Conservation (phyloP, 768 basidiomycete species). For the Podaxis mareebaensis region DNA sequence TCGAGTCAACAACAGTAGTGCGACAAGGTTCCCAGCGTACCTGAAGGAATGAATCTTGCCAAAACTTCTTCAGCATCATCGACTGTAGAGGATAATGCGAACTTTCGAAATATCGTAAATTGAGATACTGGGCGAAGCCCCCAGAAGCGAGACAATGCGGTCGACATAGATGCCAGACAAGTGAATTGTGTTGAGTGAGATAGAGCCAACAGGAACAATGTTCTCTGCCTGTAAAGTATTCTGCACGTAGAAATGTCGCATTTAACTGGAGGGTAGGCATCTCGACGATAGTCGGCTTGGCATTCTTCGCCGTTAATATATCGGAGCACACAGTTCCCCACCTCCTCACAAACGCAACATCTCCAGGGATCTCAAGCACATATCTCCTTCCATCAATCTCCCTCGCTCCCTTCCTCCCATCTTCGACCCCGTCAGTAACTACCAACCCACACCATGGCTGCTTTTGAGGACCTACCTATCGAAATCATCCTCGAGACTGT, state of each 20-base stretch:
- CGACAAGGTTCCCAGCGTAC: conserved; percentile 33
- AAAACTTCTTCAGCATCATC: conserved; percentile 87
- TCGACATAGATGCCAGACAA: conserved; percentile 86
- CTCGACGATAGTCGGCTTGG: conserved; percentile 89
- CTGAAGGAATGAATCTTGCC: conserved; percentile 73
- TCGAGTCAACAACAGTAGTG: background rate
- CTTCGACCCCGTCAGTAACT: too few species aligned
- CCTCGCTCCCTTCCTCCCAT: conserved; percentile 62
- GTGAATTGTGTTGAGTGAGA: conserved; percentile 82
- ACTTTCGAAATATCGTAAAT: conserved; percentile 63
- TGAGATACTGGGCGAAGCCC: conserved; percentile 75
- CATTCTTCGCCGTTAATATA: conserved; percentile 93
- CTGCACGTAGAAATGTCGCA: background rate
- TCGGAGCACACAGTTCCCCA: conserved; percentile 90
- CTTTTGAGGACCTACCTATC: background rate
- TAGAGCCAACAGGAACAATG: conserved; percentile 75
- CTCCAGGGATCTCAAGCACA: conserved; percentile 79
- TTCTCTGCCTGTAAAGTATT: conserved; percentile 68
- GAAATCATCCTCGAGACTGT: conserved; percentile 6
- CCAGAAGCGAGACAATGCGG: conserved; percentile 91
- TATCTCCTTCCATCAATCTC: conserved; percentile 78
- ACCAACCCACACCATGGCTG: background rate
- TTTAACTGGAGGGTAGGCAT: conserved; percentile 30
- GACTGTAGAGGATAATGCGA: conserved; percentile 65
- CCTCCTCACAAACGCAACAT: conserved; percentile 81